Conservation (phyloP, 2,329 filamentous ascomycete species). For the Sporothrix phasma region DNA sequence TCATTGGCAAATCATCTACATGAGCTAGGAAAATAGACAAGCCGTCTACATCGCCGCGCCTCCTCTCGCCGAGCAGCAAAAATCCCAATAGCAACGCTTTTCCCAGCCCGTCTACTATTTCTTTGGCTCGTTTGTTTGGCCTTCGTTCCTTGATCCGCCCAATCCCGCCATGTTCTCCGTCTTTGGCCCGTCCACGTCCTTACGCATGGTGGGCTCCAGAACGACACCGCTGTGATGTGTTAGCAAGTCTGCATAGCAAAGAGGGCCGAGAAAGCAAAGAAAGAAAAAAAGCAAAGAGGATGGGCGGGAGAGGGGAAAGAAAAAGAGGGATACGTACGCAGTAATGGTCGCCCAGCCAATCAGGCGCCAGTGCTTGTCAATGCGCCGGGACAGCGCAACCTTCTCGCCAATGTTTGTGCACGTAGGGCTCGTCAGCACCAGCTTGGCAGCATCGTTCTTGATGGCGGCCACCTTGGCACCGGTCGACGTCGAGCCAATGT, state of each 20-base stretch:
- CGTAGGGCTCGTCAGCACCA: constrained; percentile 83
- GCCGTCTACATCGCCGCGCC: background rate
- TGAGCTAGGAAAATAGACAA: background rate
- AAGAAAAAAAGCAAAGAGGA: too few relatives aligned
- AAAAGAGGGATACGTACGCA: constrained; percentile 39
- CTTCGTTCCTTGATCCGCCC: background rate
- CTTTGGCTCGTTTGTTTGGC: background rate
- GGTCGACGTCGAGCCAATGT: constrained; percentile 95
- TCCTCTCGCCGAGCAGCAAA: background rate
- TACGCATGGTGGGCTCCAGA: constrained; percentile 19
- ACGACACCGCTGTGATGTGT: constrained; percentile 18
- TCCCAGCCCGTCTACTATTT: background rate
- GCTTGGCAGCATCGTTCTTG: constrained; percentile 94
- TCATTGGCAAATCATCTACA: constrained; percentile 5
- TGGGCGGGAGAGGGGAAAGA: background rate
- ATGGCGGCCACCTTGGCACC: constrained; percentile 96
- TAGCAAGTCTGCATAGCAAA: background rate
- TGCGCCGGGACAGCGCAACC: constrained; percentile 90
- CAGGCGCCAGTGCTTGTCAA: constrained; percentile 97
- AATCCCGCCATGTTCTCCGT: background rate
- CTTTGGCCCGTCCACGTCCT: background rate
- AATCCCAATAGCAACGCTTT: constrained; percentile 9
- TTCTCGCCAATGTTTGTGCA: constrained; percentile 98
- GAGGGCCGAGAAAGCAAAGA: too few relatives aligned
- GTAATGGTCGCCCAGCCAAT: constrained; percentile 85